Conservation (phyloP, 306 rosid genomes). For the Luffa aegyptiaca region DNA sequence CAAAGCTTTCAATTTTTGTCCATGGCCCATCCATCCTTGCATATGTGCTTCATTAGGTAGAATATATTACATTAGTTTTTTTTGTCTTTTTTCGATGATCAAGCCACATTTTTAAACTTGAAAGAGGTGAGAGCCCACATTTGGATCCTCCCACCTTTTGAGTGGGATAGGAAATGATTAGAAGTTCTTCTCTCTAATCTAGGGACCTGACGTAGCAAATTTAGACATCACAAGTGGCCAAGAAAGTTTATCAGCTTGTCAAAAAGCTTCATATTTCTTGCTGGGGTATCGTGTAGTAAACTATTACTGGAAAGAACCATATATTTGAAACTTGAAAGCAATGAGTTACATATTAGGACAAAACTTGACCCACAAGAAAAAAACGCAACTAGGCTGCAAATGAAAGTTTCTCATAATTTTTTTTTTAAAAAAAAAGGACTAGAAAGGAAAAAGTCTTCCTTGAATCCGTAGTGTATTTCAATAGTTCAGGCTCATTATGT, state of each 20-base stretch:
- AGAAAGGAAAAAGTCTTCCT: neutral
- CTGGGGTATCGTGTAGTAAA: neutral
- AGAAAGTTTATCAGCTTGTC: neutral
- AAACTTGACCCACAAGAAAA: neutral
- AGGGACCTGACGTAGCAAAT: neutral
- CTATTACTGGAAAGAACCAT: neutral
- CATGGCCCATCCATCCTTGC: neutral
- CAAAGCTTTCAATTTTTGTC: neutral
- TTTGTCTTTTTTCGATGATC: neutral
- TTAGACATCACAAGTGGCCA: neutral
- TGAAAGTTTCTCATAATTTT: neutral
- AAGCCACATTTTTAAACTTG: neutral
- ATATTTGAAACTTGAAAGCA: neutral
- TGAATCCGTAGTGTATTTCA: neutral
- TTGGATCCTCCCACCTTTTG: neutral
- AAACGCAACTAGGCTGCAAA: neutral
- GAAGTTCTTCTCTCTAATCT: neutral
- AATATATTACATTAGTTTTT: neutral
- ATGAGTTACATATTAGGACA: neutral
- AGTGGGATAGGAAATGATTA: neutral
- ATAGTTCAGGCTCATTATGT: neutral
- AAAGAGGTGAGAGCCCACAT: neutral
- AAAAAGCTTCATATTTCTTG: neutral
- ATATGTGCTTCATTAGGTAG: neutral
- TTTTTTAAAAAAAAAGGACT: neutral